A percentile compares a stretch with the other conserved stretches of the same genome.
phyloP scores from a whole-genome alignment of 2,329 filamentous ascomycete species.

The Fusarium keratoplasticum region DNA sequence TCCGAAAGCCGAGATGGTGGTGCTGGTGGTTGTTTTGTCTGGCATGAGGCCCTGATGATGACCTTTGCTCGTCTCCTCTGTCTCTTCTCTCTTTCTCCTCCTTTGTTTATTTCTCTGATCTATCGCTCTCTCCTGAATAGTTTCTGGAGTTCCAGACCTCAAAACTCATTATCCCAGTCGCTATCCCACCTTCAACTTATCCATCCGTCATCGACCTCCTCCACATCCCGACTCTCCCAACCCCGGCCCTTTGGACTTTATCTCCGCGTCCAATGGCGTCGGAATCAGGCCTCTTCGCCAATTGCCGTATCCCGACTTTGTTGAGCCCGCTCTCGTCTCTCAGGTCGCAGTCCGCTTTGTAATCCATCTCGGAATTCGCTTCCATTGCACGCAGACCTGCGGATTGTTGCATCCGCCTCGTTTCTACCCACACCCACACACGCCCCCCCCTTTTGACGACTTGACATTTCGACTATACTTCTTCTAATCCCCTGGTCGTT shows the following conservation, averaged over 20 bases:
- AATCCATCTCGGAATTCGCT: constrained; percentile 25
- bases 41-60: not conserved
- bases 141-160: not conserved
- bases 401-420: constrained; percentile 8
- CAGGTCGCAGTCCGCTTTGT: constrained; percentile 28
- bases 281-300: constrained; percentile 12
- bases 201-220: constrained; percentile 29
- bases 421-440: constrained; percentile 26
- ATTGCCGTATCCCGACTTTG: constrained; percentile 34
- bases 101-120: not conserved
- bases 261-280: constrained; percentile 15
- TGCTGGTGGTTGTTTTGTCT: not conserved
- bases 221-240: not conserved
- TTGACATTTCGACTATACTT: constrained; percentile 28
- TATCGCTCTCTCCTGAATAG: not conserved
- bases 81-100: not conserved
- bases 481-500: constrained; percentile 3
- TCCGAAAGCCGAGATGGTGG: constrained; percentile 21
- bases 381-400: not conserved
- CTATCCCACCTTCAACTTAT: constrained; percentile 3
- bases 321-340: constrained; percentile 2
- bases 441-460: constrained; percentile 4
- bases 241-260: constrained; percentile 13
- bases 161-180: not conserved
- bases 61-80: not conserved